Evolutionary conservation across 306 rosid species (phyloP), one percentile per base, ranked within the genome.

Genomic region (Corylus americana): DNA sequence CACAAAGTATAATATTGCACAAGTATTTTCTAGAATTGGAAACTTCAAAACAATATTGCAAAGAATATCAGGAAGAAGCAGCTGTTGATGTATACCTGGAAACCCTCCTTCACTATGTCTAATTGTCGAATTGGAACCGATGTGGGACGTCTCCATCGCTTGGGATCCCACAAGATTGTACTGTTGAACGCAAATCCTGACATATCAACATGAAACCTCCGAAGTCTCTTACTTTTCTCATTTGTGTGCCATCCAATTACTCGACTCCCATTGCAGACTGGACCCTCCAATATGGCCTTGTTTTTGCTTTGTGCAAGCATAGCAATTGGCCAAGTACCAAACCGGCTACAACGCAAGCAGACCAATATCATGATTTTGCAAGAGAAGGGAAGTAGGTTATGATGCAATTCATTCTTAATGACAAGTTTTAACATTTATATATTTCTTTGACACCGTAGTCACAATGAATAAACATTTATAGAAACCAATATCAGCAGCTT

Each of bases 201-300:
- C 99, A 96, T 96, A 82, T 96, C 99, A 83, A 96, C 98, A 81
- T 96, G 99, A 87, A 96, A 96, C 89, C 99, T 89, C 8, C 97
- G 90, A 42, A 96, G 91, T 83, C 89, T 89, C 84, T 87, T 91
- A 76, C 97, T 93, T 86, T 87, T 96, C 87, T 91, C 97, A 80
- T 96, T 96, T 37, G 99, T 96, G 80, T 93, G 97, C 99, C 99
- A 96, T 74, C 99, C 99, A 78, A 85, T 79, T 83, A 96, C 96
- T 91, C 87, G 96, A 82, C 92, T 93, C 57, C 92, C 92, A 77
- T 96, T 93, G 88, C 99, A 96, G 11, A 91, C 94, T 1, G 99
- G 96, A 82, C 99, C 99, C 89, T 96, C 99, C 87, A 93, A 86
- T 83, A 96, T 83, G 61, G 98, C 98, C 89, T 93, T 96, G 88